Base-by-base conservation (phyloP, 2,329 filamentous ascomycete genomes). In the Penicillium nordicum region DNA sequence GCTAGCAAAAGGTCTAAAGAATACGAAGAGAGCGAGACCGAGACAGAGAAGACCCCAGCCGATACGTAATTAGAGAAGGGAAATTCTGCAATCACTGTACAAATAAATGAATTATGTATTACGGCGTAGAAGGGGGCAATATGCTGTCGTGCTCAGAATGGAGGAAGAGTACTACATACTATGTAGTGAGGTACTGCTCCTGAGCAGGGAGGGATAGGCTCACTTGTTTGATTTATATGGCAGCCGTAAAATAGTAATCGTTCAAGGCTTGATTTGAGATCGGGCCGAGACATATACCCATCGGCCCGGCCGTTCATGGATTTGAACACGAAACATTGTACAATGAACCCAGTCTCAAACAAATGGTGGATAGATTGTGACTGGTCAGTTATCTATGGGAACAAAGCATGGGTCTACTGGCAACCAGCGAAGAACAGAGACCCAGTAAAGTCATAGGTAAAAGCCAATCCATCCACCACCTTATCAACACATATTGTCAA, bases 341-440 rank as follows among this genome's bases (percentile, higher is more conserved):
- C 29, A 32, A 54, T 4, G 18, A 42, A 30, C 29, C 30, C 7
- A 41, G n/a, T 50, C 34, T 29, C 23, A 21, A 60, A 23, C 42
- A 60, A 53, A 53, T 40, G 53, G 47, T 49, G 46, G 50, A 55
- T 61, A 53, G 41, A 62, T 59, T 62, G 45, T 50, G 40, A 16
- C 7, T 48, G 27, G 29, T 30, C 49, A 51, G 41, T 37, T 32
- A 63, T 51, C 56, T 54, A 52, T 49, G 38, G 23, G 29, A 25
- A 40, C 14, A 21, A 50, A 46, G 23, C 6, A 51, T 49, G 34
- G 29, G 53, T 47, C 48, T 50, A 53, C 41, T 30, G 32, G 38
- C 14, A 47, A 38, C 37, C 45, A 51, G 48, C 16, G 25, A 44
- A 53, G 25, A 42, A 11, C 46, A 10, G 27, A 36, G 23, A 34